phyloP scores from a whole-genome alignment of 768 basidiomycete species.

The Leccinellum luteum region DNA sequence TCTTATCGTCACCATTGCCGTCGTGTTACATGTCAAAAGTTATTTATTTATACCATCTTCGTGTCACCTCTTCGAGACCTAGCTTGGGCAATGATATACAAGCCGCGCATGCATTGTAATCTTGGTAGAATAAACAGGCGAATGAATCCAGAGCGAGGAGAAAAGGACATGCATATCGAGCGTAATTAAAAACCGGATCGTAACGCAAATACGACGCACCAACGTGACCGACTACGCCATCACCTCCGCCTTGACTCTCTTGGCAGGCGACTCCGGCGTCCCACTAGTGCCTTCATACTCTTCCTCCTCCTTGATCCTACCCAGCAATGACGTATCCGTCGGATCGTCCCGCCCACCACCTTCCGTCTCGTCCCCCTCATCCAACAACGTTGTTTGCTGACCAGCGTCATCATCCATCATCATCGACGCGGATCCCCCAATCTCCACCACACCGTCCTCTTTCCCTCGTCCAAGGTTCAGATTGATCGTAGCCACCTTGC shows the following conservation, averaged over 20 bases:
- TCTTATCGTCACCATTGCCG: too few species aligned
- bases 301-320: conserved; percentile 27
- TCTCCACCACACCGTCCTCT: conserved; percentile 3
- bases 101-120: not conserved
- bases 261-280: conserved; percentile 25
- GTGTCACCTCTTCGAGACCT: too few species aligned
- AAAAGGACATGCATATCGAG: not conserved
- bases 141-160: not conserved
- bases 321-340: conserved; percentile 11
- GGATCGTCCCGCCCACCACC: conserved; percentile 16
- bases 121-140: not conserved
- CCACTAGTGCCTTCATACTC: conserved; percentile 27
- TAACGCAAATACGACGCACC: not conserved
- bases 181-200: not conserved
- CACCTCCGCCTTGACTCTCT: conserved; percentile 24
- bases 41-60: too few species aligned
- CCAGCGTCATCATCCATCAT: not conserved
- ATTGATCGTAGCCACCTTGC: conserved; percentile 27
- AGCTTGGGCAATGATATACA: not conserved
- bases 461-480: conserved; percentile 11
- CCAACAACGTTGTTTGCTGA: conserved; percentile 22
- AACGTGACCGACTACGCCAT: conserved; percentile 13
- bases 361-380: conserved; percentile 42
- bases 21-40: too few species aligned
- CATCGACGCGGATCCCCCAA: not conserved